Percentiles rank a stretch among this genome's conserved stretches.
Evolutionary conservation across 495 filamentous ascomycete genomes (phyloP).

Genomic region (Penicillium parvum): DNA sequence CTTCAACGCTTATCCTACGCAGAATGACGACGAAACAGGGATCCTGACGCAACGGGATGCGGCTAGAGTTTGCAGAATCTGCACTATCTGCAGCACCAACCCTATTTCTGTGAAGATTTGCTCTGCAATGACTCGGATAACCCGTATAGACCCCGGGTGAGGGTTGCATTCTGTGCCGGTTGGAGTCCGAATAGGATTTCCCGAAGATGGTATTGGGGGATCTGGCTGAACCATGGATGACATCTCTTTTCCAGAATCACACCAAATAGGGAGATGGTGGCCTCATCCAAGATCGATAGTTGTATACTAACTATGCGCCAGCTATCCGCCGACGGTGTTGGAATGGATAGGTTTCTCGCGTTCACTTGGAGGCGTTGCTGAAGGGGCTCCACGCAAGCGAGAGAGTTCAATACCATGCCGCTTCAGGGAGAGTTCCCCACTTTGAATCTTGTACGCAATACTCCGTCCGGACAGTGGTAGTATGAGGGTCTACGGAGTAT

Average conservation of each 20-base stretch:
- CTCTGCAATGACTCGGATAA: no score
- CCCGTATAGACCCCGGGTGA: slow-evolving; percentile 1
- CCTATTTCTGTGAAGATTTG: no score
- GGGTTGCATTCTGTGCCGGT: slow-evolving; percentile 2
- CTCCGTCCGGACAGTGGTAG: not conserved
- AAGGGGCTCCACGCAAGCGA: not conserved
- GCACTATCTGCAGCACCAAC: not conserved
- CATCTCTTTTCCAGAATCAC: not conserved
- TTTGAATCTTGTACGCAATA: not conserved
- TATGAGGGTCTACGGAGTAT: no score
- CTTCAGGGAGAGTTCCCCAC: not conserved
- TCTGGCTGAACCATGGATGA: not conserved
- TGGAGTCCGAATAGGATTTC: slow-evolving; percentile 9
- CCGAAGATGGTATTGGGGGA: not conserved
- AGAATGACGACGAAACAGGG: no score
- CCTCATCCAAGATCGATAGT: not conserved
- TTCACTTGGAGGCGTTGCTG: not conserved
- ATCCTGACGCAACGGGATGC: no score
- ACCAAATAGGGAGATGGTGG: not conserved
- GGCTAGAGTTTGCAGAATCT: no score
- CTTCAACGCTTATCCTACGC: no score
- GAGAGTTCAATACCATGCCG: not conserved
- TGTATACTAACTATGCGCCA: not conserved
- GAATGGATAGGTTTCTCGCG: slow-evolving; percentile 11
- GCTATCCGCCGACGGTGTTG: not conserved